Base-by-base conservation (phyloP, 179 eudicot genomes). In the Spinacia oleracea region DNA sequence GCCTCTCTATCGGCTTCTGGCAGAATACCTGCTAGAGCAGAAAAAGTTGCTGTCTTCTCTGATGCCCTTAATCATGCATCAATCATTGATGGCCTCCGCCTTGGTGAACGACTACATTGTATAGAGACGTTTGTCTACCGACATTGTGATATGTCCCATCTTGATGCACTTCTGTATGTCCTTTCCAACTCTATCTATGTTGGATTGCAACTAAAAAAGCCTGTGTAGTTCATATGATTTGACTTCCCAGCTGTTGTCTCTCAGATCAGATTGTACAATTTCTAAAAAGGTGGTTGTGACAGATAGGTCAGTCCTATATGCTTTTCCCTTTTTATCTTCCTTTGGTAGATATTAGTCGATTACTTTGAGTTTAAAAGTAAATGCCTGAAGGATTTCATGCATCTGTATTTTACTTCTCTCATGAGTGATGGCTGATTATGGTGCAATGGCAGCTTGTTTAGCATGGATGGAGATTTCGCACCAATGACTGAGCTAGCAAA, bases 381-480 rank as follows among this genome's bases (percentile, higher is more conserved):
- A 48, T 53, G 43, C 42, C 32, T 59, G 14, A 67, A 21, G 12
- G 64, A 29, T 32, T 46, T 9, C 21, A 63, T 69, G 32, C 51
- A 34, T 60, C 18, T 75, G 8, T 46, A 45, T 63, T 29, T 51
- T 12, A 59, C 27, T 62, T 72, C 51, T 35, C 21, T 31, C 21
- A 45, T 25, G 12, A 72, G 23, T 62, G 23, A 45, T 25, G 12
- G 62, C 32, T 62, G 23, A 34, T 68, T 80, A 72, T 73, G 40
- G 65, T 80, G 29, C 58, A 46, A 75, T 83, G 83, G 78, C 97
- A 95, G 99, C 94, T 85, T 96, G 83, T 96, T 96, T 84, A 96
- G 99, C 80, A 96, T 96, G 99, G 99, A 96, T 84, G 99, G 99
- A 79, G 99, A 96, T 83, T 91, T 96, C 75, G 98, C 99, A 79